Base-by-base conservation (phyloP, 352 stramenopile species). In the Globisporangium irregulare region DNA sequence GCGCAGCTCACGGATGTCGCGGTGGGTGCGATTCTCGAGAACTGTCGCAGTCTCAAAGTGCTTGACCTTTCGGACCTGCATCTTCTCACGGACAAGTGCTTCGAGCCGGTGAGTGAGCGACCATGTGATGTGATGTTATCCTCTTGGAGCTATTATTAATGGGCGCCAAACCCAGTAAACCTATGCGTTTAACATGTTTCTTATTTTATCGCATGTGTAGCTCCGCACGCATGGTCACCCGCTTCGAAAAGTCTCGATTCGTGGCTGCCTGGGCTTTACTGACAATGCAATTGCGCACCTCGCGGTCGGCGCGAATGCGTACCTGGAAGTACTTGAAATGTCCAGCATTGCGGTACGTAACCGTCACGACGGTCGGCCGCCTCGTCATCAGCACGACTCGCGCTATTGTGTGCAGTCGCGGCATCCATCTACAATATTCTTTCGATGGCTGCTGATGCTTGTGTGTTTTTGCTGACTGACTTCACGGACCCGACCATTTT, bases 51-150 rank as follows among this genome's bases (percentile, higher is more conserved):
- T 6, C 67, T 93, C 36, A 86, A 82, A 24, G 61, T 75, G 2
- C 58, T 93, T 1, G 80, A 95, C 69, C 66, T 93, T 14, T 92
- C 87, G 24, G 87, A 93, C 62, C 74, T 95, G 61, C 75, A 81
- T 27, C 72, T 82, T 29, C 77, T 94, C 57, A 93, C 84, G 0
- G 87, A 94, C 27, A 74, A 70, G 3, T 76, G 76, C 46, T 86
- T 94, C 24, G 84, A 90, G 36, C 75, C 79, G 64, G 83, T 93
- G 41, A 48, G 83, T 93, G 15, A n/a, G 72, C 43, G 72, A 51
- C 41, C 29, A 32, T 32, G 29, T 32, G 29, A 32, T 55, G 25
- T 22, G 7, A 20, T 25, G 34, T 58, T 27, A n/a, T 29, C 4
- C 18, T n/a, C 10, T 34, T 12, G 18, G 18, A 15, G 68, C 15